Percentiles rank a stretch among this genome's conserved stretches.
These are phyloP conservation scores for Cryptosporidium tyzzeri DNA, from an alignment of 169 alveolate genomes.

Conservation along the genomic window DNA sequence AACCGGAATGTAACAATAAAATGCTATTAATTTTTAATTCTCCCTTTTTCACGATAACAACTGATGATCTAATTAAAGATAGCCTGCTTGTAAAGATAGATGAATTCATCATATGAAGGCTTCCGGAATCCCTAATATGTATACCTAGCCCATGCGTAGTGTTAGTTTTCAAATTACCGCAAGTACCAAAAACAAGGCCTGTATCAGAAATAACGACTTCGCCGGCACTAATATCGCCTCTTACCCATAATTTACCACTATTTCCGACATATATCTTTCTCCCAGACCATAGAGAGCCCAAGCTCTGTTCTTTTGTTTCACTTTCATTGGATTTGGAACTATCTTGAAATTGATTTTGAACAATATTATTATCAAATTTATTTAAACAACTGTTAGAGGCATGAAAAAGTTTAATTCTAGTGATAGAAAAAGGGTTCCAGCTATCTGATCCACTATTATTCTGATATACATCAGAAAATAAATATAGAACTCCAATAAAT, in stretches of 20 bases:
- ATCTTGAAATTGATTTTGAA: neutral
- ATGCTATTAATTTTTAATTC: slow-evolving; percentile 4
- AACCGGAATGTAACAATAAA: slow-evolving; percentile 43
- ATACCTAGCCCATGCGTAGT: slow-evolving; percentile 65
- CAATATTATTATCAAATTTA: neutral
- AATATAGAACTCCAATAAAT: slow-evolving; percentile 36
- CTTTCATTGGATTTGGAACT: neutral
- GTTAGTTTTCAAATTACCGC: slow-evolving; percentile 61
- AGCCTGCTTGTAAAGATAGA: slow-evolving; percentile 30
- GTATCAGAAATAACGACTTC: slow-evolving; percentile 55
- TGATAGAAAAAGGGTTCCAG: slow-evolving; percentile 37
- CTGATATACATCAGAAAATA: slow-evolving; percentile 39
- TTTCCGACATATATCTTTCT: slow-evolving; percentile 66
- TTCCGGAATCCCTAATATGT: slow-evolving; percentile 58
- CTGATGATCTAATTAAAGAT: slow-evolving; percentile 60
- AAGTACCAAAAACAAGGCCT: slow-evolving; percentile 38
- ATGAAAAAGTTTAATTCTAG: slow-evolving; percentile 37
- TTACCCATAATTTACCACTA: slow-evolving; percentile 53
- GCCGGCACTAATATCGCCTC: slow-evolving; percentile 62
- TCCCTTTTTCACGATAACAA: slow-evolving; percentile 17
- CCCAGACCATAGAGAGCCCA: slow-evolving; percentile 59
- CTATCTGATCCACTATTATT: neutral
- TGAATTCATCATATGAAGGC: slow-evolving; percentile 40
- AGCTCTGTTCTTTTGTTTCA: neutral
- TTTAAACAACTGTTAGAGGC: slow-evolving; percentile 12